A percentile compares a stretch with the other conserved stretches of the same genome.
Conservation (phyloP, 2,329 filamentous ascomycete species). For the Exserohilum rostratum region DNA sequence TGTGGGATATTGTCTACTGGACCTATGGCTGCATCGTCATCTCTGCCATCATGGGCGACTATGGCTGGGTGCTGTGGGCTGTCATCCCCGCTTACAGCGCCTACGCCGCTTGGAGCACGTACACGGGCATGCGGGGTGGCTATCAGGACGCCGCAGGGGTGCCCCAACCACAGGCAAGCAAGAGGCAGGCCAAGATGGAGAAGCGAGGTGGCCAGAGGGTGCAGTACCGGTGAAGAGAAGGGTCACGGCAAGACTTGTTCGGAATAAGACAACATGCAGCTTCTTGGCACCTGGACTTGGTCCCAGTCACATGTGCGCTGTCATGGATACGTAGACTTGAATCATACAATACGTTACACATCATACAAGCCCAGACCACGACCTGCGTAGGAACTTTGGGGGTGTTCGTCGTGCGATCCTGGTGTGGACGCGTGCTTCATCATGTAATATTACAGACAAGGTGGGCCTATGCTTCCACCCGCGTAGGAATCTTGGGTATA, state of each 20-base stretch:
- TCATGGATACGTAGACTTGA: background rate
- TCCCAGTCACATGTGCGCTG: background rate
- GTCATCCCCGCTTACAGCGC: constrained; percentile 56
- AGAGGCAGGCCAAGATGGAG: constrained; percentile 59
- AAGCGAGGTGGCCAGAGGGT: constrained; percentile 58
- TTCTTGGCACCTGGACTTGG: background rate
- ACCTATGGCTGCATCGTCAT: constrained; percentile 79
- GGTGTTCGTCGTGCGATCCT: constrained; percentile 67
- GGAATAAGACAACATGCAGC: background rate
- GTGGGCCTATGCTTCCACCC: constrained; percentile 55
- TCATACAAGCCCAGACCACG: constrained; percentile 43
- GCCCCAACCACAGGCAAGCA: constrained; percentile 49
- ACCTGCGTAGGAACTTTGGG: constrained; percentile 69
- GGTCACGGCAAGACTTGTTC: background rate
- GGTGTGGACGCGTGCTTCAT: constrained; percentile 50
- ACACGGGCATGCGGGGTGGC: constrained; percentile 52
- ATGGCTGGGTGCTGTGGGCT: constrained; percentile 70
- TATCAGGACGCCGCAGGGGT: constrained; percentile 51
- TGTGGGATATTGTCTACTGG: constrained; percentile 97
- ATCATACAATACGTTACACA: constrained; percentile 5
- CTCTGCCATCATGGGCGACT: constrained; percentile 81
- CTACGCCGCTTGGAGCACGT: constrained; percentile 55
- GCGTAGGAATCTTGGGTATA: constrained; percentile 66
- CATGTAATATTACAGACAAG: background rate
- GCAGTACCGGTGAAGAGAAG: constrained; percentile 51